Evolutionary conservation across 257 asterid genomes (phyloP), one percentile per base, ranked within the genome.

Genomic region (Salvia miltiorrhiza): DNA sequence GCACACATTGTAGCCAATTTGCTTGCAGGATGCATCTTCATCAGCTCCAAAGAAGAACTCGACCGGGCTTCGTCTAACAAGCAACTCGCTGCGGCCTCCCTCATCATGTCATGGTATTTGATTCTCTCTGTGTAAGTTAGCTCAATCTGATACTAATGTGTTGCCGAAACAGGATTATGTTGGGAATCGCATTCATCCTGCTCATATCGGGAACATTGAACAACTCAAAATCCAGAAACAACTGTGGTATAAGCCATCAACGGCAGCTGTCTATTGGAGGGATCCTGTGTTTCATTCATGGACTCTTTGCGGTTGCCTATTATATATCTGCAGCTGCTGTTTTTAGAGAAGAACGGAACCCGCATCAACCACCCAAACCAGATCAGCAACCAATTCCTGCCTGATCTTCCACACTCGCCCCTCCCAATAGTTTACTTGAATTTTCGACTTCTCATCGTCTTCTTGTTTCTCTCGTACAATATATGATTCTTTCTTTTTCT

Each of bases 61-160:
- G 85, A 81, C 60, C 73, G 49, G 2, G 85, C 97, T 71, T 84
- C 97, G 7, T 56, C 80, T 11, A 87, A 84, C 85, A 88, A 82
- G 78, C 94, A 88, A 64, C 87, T 90, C 0, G 96, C 96, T 0
- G 76, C 86, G 5, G 94, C 88, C 81, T 88, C 97, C 60, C 87
- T 85, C 32, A 58, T 93, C 70, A 44, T 87, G 48, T 71, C 86
- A 78, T 93, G 98, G 98, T 90, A 86, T 70, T 12, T 19, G 0
- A 8, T 37, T 33, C 20, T 33, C 9, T 50, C 24, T 3, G 16
- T 7, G 1, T 16, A n/a, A n/a, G n/a, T 21, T 9, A 10, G 52
- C 47, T 17, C 5, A 3, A 14, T 53, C 1, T 45, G 30, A 16
- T 11, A 40, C 35, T 37, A 14, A 47, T 19, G 21, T 17, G 52